Evolutionary conservation across 805 yeast species (phyloP), one percentile per base, ranked within the genome.

Genomic region (Schwanniomyces occidentalis): DNA sequence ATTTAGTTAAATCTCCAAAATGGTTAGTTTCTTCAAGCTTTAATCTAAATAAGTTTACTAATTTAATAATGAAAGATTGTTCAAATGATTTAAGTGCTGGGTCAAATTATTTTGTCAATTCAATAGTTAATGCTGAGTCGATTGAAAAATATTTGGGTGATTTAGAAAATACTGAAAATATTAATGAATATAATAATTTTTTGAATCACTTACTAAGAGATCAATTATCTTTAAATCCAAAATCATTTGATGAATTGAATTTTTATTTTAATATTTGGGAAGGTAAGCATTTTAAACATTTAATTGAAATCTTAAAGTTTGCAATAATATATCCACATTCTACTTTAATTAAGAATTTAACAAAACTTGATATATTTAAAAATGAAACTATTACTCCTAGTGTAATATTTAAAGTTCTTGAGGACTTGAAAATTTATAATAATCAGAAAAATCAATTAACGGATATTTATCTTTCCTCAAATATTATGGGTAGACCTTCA

Each of bases 241-340:
- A 44, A 32, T 41, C 50, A 1, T 38, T 39, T 20, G 60, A 56
- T n/a, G 65, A 58, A 30, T 22, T 64, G 17, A 48, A 51, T 9
- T 27, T 54, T 5, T 53, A 40, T 24, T 52, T 66, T 34, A 44
- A 42, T 16, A 52, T 65, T 10, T 57, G 66, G 69, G 62, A 56
- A 16, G 68, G 65, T 0, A 38, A 40, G 22, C 49, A 46, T 18
- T 54, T 42, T 39, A 40, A 34, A 16, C 42, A 44, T 27, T 33
- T 61, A 1, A 41, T 67, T 3, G 58, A 53, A 7, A 54, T 50
- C 5, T 34, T 66, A 41, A 63, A 62, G 40, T 54, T 49, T 24
- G 50, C 49, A 4, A 35, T 57, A 1, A 40, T 61, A 7, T 64
- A 61, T 37, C 72, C 73, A 1, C 69, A 65, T 40, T 47, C 53